These are phyloP conservation scores for Trypanosoma scelopori DNA, from an alignment of 208 protist species.

Conservation along the genomic window DNA sequence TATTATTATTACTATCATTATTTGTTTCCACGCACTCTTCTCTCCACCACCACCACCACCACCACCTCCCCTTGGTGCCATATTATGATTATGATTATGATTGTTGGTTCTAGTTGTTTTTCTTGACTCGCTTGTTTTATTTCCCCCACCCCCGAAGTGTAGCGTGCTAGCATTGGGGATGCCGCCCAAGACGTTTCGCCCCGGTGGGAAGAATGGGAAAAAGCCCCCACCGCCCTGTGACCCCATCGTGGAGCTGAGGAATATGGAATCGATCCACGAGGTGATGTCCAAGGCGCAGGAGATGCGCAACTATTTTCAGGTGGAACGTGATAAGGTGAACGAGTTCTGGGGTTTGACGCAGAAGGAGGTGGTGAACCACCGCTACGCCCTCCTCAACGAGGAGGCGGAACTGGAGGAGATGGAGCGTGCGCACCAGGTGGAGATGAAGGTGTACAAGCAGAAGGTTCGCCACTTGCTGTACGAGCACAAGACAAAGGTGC, in stretches of 20 bases:
- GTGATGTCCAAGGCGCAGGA: conserved; percentile 87
- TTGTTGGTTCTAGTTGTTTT: too few relatives aligned
- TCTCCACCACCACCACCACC: neutral
- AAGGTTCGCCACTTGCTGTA: conserved; percentile 96
- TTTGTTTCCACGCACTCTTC: conserved; percentile 6
- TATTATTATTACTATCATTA: too few relatives aligned
- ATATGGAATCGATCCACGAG: conserved; percentile 53
- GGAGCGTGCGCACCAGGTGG: conserved; percentile 94
- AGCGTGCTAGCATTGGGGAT: conserved; percentile 1
- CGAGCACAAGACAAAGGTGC: conserved; percentile 91
- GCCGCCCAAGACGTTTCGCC: conserved; percentile 19
- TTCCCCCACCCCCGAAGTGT: neutral
- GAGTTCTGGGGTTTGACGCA: conserved; percentile 93
- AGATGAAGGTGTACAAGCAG: conserved; percentile 98
- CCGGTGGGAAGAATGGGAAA: conserved; percentile 2
- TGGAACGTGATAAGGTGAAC: conserved; percentile 95
- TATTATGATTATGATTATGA: too few relatives aligned
- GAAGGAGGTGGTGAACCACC: conserved; percentile 88
- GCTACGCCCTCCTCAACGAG: conserved; percentile 77
- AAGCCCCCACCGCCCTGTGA: conserved; percentile 25
- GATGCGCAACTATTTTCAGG: conserved; percentile 96
- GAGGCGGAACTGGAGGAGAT: conserved; percentile 94
- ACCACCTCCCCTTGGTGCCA: too few relatives aligned
- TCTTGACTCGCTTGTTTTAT: conserved; percentile 2
- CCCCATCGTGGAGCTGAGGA: conserved; percentile 27